Evolutionary conservation across 371 early-diverging fungal species (phyloP), one percentile per base, ranked within the genome.

Genomic region (Zopfochytrium polystomum): DNA sequence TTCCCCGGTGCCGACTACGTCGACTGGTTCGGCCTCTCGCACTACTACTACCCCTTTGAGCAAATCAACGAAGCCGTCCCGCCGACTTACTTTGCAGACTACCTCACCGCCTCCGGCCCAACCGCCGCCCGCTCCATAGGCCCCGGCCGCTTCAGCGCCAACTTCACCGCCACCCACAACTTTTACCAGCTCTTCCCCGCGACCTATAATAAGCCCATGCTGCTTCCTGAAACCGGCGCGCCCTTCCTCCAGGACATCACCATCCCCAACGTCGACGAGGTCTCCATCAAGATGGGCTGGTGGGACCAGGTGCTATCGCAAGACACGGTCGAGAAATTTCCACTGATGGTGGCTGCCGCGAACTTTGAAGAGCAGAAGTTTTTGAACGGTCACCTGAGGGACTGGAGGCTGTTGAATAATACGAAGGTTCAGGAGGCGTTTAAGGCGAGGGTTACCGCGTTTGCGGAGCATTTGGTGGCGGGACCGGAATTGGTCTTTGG

Each of bases 1-100:
- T 78, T 69, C 72, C 80, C 62, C 22, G 80, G 80, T 30, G 74
- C 73, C 51, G 74, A 71, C 0, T 56, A 61, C 29, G 80, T 80
- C 31, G 80, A 78, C 68, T 80, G 80, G 80, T 71, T 80, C 33
- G 77, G 77, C 25, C 38, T 76, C 22, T 54, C 55, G 3, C 55
- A 54, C 26, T 61, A 61, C 55, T 61, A 61, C 54, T 61, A 61
- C 52, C 62, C 62, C 13, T 29, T 11, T 7, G 46, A 52, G 15
- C 31, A 44, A 13, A 54, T 52, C 47, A 35, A 62, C 63, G 55
- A 55, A 26, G 23, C 55, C 9, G 49, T 62, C 7, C 63, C 55
- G 4, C 48, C 20, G 0, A 34, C n/a, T 22, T 49, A 43, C 34
- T 62, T 62, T 29, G 23, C 32, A 13, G 35, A 54, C 22, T 31